These are phyloP conservation scores for Colletotrichum cordylinicola DNA, from an alignment of 2,329 filamentous ascomycete genomes.

Conservation along the genomic window DNA sequence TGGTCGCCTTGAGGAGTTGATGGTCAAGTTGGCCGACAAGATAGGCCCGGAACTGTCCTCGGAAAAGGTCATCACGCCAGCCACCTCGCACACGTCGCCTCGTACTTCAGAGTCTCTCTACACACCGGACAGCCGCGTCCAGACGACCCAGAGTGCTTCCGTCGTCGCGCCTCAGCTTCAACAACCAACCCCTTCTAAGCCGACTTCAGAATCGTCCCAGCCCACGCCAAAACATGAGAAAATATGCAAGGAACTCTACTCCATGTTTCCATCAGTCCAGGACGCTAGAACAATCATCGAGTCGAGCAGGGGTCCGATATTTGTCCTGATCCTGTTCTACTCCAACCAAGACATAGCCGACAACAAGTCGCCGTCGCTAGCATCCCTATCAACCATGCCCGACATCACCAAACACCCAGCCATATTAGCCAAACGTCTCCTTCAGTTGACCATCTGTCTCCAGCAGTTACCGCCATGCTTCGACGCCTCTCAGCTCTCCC, in stretches of 20 bases:
- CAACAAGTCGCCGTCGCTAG: conserved; percentile 32
- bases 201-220: background rate
- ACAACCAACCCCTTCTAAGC: background rate
- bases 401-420: conserved; percentile 48
- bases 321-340: conserved; percentile 32
- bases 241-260: conserved; percentile 7
- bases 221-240: conserved; percentile 16
- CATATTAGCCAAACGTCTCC: conserved; percentile 51
- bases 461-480: conserved; percentile 47
- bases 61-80: conserved; percentile 10
- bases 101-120: conserved; percentile 41
- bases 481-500: conserved; percentile 30
- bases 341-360: conserved; percentile 34
- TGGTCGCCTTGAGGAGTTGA: conserved; percentile 50
- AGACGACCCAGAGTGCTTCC: conserved; percentile 26
- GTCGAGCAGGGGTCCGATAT: conserved; percentile 27
- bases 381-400: conserved; percentile 33
- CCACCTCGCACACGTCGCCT: conserved; percentile 36
- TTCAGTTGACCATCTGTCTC: conserved; percentile 50
- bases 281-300: conserved; percentile 12
- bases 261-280: background rate
- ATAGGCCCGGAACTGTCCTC: background rate
- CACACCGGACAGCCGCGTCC: conserved; percentile 1
- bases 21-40: conserved; percentile 45
- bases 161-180: background rate